Conservation (phyloP, 2,329 filamentous ascomycete genomes). For the Pyrenochaeta sp. region DNA sequence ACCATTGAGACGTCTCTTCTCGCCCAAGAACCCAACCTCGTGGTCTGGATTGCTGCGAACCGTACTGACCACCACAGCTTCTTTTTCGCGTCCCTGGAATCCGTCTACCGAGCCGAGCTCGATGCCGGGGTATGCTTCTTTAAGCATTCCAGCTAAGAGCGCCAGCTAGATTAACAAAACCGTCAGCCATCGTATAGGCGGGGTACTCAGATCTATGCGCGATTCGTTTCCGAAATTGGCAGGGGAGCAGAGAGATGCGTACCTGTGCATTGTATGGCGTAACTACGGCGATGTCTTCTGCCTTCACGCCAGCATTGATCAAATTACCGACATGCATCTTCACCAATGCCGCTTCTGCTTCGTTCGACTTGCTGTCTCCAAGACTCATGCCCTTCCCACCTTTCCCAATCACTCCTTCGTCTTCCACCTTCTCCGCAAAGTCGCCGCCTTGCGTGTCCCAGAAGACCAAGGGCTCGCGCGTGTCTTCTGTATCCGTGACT, state of each 20-base stretch:
- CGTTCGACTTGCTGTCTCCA: slow-evolving; percentile 88
- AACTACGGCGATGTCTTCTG: slow-evolving; percentile 89
- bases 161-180: slow-evolving; percentile 66
- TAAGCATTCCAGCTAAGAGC: slow-evolving; percentile 76
- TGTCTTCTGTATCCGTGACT: slow-evolving; percentile 84
- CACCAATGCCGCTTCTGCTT: slow-evolving; percentile 86
- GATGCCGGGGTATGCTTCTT: slow-evolving; percentile 81
- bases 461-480: slow-evolving; percentile 85
- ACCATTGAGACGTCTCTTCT: slow-evolving; percentile 94
- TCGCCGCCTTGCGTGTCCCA: slow-evolving; percentile 96
- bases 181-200: neutral
- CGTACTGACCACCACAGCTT: slow-evolving; percentile 91
- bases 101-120: slow-evolving; percentile 97
- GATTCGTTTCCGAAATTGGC: slow-evolving; percentile 12
- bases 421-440: slow-evolving; percentile 83
- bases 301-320: slow-evolving; percentile 78
- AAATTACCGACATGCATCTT: slow-evolving; percentile 78
- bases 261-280: slow-evolving; percentile 97
- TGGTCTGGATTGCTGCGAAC: slow-evolving; percentile 87
- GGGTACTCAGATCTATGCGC: slow-evolving; percentile 4
- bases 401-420: slow-evolving; percentile 66
- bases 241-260: slow-evolving; percentile 14
- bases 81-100: slow-evolving; percentile 97
- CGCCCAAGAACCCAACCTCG: slow-evolving; percentile 91
- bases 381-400: slow-evolving; percentile 60